These are phyloP conservation scores for Suillus subluteus DNA, from an alignment of 768 basidiomycete genomes.

Conservation along the genomic window DNA sequence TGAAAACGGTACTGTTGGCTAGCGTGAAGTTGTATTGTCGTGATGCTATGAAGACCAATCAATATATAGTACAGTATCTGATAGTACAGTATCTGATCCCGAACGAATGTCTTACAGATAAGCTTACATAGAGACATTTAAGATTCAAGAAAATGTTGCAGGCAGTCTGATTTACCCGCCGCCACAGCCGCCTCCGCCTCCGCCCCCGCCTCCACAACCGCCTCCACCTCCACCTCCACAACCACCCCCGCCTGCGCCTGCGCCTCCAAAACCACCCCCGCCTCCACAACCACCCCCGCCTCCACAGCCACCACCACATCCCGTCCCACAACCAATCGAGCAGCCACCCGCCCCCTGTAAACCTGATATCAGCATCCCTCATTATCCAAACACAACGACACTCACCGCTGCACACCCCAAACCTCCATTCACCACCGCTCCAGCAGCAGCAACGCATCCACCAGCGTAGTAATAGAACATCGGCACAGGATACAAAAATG, in stretches of 20 bases:
- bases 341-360: conserved; percentile 7
- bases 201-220: background rate
- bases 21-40: background rate
- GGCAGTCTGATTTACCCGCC: background rate
- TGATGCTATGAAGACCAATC: background rate
- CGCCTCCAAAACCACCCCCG: conserved; percentile 15
- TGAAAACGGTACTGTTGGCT: background rate
- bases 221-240: background rate
- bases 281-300: conserved; percentile 27
- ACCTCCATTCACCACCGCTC: conserved; percentile 9
- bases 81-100: background rate
- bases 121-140: background rate
- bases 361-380: background rate
- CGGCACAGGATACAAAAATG: conserved; percentile 47
- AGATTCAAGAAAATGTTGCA: background rate
- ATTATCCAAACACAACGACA: background rate
- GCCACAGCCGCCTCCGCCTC: too few relatives aligned
- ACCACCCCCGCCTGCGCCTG: background rate
- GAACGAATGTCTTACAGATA: background rate
- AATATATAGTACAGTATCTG: background rate
- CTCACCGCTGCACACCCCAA: conserved; percentile 13
- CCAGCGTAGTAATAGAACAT: conserved; percentile 30
- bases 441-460: conserved; percentile 21
- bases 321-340: background rate
- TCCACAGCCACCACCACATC: conserved; percentile 9